phyloP scores from a whole-genome alignment of 2,329 filamentous ascomycete genomes.

The Aspergillus quadrilineatus region DNA sequence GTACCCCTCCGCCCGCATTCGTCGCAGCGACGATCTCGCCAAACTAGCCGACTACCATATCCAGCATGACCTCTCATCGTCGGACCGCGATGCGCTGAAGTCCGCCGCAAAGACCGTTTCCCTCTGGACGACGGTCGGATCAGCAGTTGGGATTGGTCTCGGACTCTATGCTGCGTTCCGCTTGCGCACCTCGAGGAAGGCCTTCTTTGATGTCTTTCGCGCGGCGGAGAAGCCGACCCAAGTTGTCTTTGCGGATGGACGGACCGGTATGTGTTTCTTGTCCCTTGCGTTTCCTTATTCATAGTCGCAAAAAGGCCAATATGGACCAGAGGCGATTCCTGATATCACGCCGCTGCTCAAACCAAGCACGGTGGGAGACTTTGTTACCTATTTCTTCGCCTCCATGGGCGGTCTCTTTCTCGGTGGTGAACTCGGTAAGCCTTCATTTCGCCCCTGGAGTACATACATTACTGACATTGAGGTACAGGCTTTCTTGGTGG shows the following conservation, averaged over 20 bases:
- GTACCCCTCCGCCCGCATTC: constrained; percentile 49
- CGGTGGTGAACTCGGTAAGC: constrained; percentile 56
- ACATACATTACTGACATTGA: neutral
- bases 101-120: constrained; percentile 57
- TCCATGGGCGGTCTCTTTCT: constrained; percentile 62
- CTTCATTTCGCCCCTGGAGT: neutral
- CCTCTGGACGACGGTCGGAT: constrained; percentile 58
- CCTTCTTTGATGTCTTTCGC: constrained; percentile 63
- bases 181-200: constrained; percentile 54
- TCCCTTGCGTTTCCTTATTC: neutral
- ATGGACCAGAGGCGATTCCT: constrained; percentile 55
- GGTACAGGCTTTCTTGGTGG: constrained; percentile 57
- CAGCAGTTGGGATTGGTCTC: constrained; percentile 59
- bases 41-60: constrained; percentile 59
- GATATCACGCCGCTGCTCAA: constrained; percentile 59
- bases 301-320: too few relatives aligned
- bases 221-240: constrained; percentile 62
- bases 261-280: constrained; percentile 47
- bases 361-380: constrained; percentile 59
- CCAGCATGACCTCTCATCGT: constrained; percentile 57
- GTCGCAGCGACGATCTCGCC: constrained; percentile 51
- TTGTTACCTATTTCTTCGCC: constrained; percentile 64
- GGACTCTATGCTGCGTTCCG: constrained; percentile 59
- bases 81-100: constrained; percentile 59
- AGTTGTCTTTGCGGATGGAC: constrained; percentile 61